phyloP scores from a whole-genome alignment of 73 alveolate species.

The Paramecium caudatum region DNA sequence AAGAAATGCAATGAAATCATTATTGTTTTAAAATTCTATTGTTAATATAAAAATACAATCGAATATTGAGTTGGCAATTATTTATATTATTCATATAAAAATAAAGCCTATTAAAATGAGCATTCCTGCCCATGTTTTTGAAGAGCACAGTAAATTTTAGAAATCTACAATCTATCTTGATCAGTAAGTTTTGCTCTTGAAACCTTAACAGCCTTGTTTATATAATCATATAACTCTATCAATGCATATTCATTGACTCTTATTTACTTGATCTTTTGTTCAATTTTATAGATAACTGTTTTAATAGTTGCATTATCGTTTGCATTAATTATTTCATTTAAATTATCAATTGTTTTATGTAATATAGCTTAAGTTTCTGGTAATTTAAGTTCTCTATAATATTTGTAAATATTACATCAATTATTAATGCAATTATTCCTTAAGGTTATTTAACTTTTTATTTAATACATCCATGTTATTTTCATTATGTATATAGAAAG shows the following conservation, averaged over 20 bases:
- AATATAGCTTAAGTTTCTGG: not conserved
- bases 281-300: conserved; percentile 54
- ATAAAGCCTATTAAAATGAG: not conserved
- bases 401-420: not conserved
- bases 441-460: not conserved
- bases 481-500: not conserved
- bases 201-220: conserved; percentile 29
- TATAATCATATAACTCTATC: conserved; percentile 11
- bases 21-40: not conserved
- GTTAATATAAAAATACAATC: no score
- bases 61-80: not conserved
- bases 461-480: not conserved
- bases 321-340: conserved; percentile 19
- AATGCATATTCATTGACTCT: not conserved
- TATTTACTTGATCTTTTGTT: not conserved
- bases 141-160: conserved; percentile 6
- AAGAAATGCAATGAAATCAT: conserved; percentile 1
- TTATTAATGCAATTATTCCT: not conserved
- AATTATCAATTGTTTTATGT: not conserved
- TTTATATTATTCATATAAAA: conserved; percentile 13
- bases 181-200: conserved; percentile 30
- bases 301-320: conserved; percentile 54
- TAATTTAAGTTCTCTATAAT: not conserved
- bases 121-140: not conserved
- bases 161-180: conserved; percentile 17